phyloP scores from a whole-genome alignment of 2,329 filamentous ascomycete genomes.

The Aspergillus amoenus region DNA sequence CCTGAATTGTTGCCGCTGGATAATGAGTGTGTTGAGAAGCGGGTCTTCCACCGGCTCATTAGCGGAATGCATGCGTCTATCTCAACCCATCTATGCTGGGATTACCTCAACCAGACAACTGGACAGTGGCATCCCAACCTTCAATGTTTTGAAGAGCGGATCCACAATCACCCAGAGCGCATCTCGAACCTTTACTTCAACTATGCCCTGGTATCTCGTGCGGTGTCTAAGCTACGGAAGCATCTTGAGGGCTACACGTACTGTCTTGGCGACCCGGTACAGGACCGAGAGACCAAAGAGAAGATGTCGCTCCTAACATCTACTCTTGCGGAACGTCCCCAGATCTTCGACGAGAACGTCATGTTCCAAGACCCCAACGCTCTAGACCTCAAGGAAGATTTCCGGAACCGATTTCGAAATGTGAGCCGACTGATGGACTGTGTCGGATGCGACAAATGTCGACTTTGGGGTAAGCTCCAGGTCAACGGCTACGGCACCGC shows the following conservation, averaged over 20 bases:
- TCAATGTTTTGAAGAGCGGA: constrained; percentile 80
- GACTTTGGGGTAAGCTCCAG: constrained; percentile 96
- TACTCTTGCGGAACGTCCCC: constrained; percentile 63
- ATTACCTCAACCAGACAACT: constrained; percentile 92
- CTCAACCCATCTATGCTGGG: constrained; percentile 92
- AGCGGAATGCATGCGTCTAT: constrained; percentile 99
- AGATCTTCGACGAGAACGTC: constrained; percentile 90
- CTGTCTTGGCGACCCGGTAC: constrained; percentile 78
- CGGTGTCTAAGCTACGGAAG: constrained; percentile 83
- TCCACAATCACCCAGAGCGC: constrained; percentile 82
- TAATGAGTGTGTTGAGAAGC: constrained; percentile 94
- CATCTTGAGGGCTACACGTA: constrained; percentile 84
- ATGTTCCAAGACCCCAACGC: constrained; percentile 77
- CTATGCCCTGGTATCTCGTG: constrained; percentile 91
- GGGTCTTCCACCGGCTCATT: constrained; percentile 94
- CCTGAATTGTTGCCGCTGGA: constrained; percentile 69
- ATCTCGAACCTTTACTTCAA: constrained; percentile 99
- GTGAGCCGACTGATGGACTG: constrained; percentile 98
- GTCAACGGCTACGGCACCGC: constrained; percentile 93
- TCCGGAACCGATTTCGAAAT: constrained; percentile 95
- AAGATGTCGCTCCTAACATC: constrained; percentile 77
- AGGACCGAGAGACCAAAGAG: constrained; percentile 75
- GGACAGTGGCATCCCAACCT: constrained; percentile 91
- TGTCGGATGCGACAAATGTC: constrained; percentile 97
- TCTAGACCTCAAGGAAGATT: constrained; percentile 88